A percentile compares a stretch with the other conserved stretches of the same genome.
Conservation (phyloP, 2,329 filamentous ascomycete genomes). For the Ophiocordyceps camponoti-leonardi region DNA sequence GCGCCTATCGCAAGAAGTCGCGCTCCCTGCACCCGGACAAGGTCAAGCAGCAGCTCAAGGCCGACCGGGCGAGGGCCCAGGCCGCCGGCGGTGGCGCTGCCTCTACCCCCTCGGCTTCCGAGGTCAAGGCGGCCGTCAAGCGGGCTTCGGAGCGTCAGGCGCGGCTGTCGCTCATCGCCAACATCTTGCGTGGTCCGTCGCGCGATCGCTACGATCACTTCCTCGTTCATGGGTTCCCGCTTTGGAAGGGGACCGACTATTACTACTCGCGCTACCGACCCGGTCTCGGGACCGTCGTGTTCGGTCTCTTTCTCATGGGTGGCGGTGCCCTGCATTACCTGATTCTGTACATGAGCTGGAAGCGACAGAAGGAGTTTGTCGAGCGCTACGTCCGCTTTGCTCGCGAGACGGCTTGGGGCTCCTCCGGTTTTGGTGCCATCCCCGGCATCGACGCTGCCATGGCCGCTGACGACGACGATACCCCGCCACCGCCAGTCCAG, state of each 20-base stretch:
- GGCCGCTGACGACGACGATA: conserved; percentile 25
- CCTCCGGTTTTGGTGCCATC: conserved; percentile 54
- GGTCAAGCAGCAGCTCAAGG: conserved; percentile 66
- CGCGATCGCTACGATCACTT: conserved; percentile 93
- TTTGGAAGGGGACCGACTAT: conserved; percentile 95
- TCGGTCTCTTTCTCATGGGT: conserved; percentile 64
- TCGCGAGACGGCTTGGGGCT: conserved; percentile 75
- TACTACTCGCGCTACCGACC: conserved; percentile 93
- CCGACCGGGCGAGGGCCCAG: conserved; percentile 41
- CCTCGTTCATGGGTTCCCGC: conserved; percentile 78
- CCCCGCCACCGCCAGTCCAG: conserved; percentile 26
- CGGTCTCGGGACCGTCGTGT: conserved; percentile 67
- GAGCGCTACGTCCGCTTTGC: conserved; percentile 84
- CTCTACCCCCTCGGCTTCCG: conserved; percentile 45
- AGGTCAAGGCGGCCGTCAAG: conserved; percentile 67
- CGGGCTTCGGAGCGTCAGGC: conserved; percentile 69
- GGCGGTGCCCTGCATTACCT: conserved; percentile 81
- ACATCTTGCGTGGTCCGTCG: conserved; percentile 65
- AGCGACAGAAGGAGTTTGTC: conserved; percentile 79
- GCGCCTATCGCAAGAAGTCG: conserved; percentile 82
- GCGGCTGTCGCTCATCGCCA: conserved; percentile 66
- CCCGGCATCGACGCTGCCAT: conserved; percentile 21
- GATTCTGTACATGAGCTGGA: conserved; percentile 72
- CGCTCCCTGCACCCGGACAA: conserved; percentile 85
- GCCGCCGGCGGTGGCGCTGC: conserved; percentile 24